Base-by-base conservation (phyloP, 331 rosid species). In the Erythrophleum ivorense region DNA sequence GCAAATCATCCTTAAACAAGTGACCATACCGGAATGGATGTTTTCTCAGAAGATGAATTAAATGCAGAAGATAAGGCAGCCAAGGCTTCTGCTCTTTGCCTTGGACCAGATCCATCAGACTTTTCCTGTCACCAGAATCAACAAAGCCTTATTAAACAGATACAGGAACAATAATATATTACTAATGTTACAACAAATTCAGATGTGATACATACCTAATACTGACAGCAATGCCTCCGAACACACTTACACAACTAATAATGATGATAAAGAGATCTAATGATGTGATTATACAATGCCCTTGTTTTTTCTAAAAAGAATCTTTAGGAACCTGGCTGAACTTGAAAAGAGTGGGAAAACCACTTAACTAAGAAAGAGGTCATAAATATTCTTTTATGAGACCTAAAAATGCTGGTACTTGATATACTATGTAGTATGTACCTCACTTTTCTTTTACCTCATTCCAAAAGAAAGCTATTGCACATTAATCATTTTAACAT, bases 1-100 rank as follows among this genome's bases (percentile, higher is more conserved):
- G 55, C 46, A 71, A 48, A 60, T 45, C 15, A 76, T 71, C 62
- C 36, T 77, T 62, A 50, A 73, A 54, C 53, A 76, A 71, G n/a
- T 68, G 80, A 58, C 54, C 89, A 34, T 94, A 94, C 98, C 94
- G 52, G 18, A 72, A 50, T 78, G 85, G 88, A 38, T 43, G 88
- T 69, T 88, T 85, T 91, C 77, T 87, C 96, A 3, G 94, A 83
- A 18, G 95, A 89, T 72, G 97, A 91, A 81, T 86, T 86, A 73
- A 94, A 94, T 58, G 98, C 98, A 85, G 94, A 88, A 52, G 83
- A 50, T 80, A 94, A 84, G 77, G 98, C 96, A 72, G 98, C 97
- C 85, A 94, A 86, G 76, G 98, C 98, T 75, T 88, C 91, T 79
- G 96, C 97, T 53, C 97, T 92, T 81, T 94, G 98, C 75, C 94